Evolutionary conservation across 2,329 filamentous ascomycete genomes (phyloP), one percentile per base, ranked within the genome.

Genomic region (Tolypocladium tundrense): DNA sequence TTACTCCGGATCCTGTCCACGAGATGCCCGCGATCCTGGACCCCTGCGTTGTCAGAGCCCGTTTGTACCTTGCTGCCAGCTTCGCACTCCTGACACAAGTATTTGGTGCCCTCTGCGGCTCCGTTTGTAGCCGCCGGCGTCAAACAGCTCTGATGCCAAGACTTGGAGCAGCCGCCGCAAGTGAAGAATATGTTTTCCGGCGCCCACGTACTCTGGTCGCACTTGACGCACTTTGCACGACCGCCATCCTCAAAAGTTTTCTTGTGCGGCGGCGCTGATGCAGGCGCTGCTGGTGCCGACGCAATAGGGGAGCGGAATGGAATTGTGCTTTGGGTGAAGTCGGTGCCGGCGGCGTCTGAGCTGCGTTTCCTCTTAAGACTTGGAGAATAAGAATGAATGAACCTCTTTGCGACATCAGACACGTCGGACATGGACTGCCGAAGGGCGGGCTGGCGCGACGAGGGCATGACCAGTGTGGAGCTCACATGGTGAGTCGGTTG

Each of bases 321-420:
- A 21, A 73, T 65, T 6, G 72, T 72, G 61, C 60, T 66, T 57
- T 69, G 69, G 3, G 62, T 63, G 48, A 73, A 73, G 51, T 74
- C 69, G 4, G 67, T 59, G 2, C 53, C 58, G 16, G 60, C 59
- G 2, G 33, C 56, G 19, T 57, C 54, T 2, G 60, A 31, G 14
- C 62, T 62, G 58, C 67, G 65, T 60, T 73, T 73, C 41, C 70
- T 63, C 60, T 73, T 73, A 16, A 63, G 43, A 4, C 62, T 58
- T 7, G 40, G 13, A 21, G 56, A 19, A 41, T 40, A 14, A 3
- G n/a, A 53, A 1, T 35, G 37, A 13, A 43, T 35, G 13, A 51
- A 52, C 3, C 37, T 43, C 24, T 13, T 41, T 13, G 43, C 27
- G 19, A 43, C 24, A 14, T 35, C 40, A 11, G 57, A 42, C 19